Conservation (phyloP, 306 rosid genomes). For the Spatholobus suberectus region DNA sequence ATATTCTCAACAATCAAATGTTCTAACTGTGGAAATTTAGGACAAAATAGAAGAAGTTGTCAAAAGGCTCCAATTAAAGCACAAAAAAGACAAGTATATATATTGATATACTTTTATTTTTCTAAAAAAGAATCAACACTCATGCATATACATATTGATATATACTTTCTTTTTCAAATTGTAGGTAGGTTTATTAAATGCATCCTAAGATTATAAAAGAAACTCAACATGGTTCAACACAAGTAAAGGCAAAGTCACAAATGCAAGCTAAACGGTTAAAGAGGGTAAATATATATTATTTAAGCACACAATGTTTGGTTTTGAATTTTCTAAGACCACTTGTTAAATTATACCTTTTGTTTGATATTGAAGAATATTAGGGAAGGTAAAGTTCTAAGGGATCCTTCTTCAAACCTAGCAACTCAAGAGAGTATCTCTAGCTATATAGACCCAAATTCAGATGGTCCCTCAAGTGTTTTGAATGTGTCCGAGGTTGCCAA, state of each 20-base stretch:
- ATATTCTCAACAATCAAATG: neutral
- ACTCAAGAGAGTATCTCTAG: too few species aligned
- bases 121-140: neutral
- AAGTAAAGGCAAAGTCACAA: neutral
- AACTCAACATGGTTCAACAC: neutral
- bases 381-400: neutral
- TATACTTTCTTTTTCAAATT: neutral
- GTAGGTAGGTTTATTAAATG: neutral
- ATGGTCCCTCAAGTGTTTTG: neutral
- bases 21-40: neutral
- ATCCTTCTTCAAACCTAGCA: neutral
- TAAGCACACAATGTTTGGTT: too few species aligned
- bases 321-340: too few species aligned
- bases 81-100: neutral
- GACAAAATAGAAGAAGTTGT: neutral
- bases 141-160: too few species aligned
- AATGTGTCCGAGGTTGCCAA: neutral
- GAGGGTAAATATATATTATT: too few species aligned
- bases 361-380: neutral
- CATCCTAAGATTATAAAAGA: too few species aligned
- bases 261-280: neutral
- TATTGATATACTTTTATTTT: neutral
- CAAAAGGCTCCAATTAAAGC: neutral
- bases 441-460: neutral
- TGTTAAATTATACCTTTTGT: too few species aligned